Conservation (phyloP, 352 stramenopile species). For the Globisporangium nodosum region DNA sequence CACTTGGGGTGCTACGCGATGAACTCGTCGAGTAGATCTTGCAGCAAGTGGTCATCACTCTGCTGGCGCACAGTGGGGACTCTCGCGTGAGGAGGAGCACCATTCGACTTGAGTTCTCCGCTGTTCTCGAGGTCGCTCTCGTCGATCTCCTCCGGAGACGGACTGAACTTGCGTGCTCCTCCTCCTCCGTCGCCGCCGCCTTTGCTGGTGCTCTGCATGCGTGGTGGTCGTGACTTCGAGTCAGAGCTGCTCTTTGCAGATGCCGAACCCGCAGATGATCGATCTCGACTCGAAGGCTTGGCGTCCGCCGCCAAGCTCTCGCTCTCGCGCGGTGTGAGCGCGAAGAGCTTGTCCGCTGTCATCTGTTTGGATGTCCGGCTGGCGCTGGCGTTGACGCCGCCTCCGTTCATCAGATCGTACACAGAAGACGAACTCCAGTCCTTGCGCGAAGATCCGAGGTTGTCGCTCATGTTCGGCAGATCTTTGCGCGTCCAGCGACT, state of each 20-base stretch:
- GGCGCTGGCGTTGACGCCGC: not conserved
- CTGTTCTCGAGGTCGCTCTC: conserved; percentile 17
- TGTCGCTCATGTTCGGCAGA: not conserved
- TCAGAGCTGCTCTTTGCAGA: not conserved
- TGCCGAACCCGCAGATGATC: not conserved
- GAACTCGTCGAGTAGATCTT: conserved; percentile 75
- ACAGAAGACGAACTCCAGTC: conserved; percentile 1
- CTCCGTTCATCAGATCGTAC: conserved; percentile 2
- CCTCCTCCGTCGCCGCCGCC: not conserved
- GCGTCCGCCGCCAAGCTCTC: conserved; percentile 16
- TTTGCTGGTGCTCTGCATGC: not conserved
- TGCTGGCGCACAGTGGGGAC: conserved; percentile 2
- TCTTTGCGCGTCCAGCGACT: conserved; percentile 14
- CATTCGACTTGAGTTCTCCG: not conserved
- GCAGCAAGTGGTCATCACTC: conserved; percentile 42
- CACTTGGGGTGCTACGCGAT: conserved; percentile 17
- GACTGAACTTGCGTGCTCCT: conserved; percentile 20
- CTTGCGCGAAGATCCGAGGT: conserved; percentile 11
- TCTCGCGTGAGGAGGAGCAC: not conserved
- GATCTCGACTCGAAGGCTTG: conserved; percentile 11
- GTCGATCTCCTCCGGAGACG: conserved; percentile 30
- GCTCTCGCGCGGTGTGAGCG: conserved; percentile 8
- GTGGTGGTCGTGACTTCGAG: not conserved
- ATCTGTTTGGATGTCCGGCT: conserved; percentile 5
- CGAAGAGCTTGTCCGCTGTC: conserved; percentile 8